A percentile compares a stretch with the other conserved stretches of the same genome.
phyloP scores from a whole-genome alignment of 768 basidiomycete genomes.

The Russula abietina region DNA sequence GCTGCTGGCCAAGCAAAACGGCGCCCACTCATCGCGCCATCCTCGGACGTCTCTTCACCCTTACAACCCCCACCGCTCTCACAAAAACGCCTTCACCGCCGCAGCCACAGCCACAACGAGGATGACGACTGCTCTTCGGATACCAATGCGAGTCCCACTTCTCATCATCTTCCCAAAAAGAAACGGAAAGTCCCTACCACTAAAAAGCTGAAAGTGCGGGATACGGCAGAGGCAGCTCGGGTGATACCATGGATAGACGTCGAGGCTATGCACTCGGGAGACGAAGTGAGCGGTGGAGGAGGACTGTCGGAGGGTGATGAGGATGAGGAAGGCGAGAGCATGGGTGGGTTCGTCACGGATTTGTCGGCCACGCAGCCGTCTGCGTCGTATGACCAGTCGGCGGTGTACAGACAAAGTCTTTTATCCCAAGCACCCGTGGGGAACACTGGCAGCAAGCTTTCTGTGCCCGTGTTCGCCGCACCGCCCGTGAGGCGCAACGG shows the following conservation, averaged over 20 bases:
- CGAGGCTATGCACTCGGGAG: slow-evolving; percentile 75
- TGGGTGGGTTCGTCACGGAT: slow-evolving; percentile 58
- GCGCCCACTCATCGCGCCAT: slow-evolving; percentile 14
- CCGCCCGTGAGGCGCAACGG: slow-evolving; percentile 44
- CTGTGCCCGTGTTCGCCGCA: slow-evolving; percentile 49
- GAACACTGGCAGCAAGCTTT: slow-evolving; percentile 22
- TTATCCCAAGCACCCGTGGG: slow-evolving; percentile 55
- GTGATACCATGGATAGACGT: slow-evolving; percentile 52
- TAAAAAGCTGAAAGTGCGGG: slow-evolving; percentile 28
- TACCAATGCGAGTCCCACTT: background rate
- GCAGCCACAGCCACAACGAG: background rate
- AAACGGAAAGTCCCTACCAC: slow-evolving; percentile 22
- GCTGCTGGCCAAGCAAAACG: slow-evolving; percentile 33
- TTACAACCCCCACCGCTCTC: slow-evolving; percentile 35
- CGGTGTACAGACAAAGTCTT: slow-evolving; percentile 64
- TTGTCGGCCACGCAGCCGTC: slow-evolving; percentile 61
- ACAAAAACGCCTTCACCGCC: slow-evolving; percentile 29
- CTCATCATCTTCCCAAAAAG: slow-evolving; percentile 20
- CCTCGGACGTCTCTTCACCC: slow-evolving; percentile 31
- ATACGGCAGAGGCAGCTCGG: slow-evolving; percentile 34
- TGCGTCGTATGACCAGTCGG: slow-evolving; percentile 65
- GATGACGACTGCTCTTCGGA: background rate
- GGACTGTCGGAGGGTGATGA: slow-evolving; percentile 43
- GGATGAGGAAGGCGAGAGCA: slow-evolving; percentile 51
- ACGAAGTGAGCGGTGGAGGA: slow-evolving; percentile 67